Evolutionary conservation across 2,329 filamentous ascomycete genomes (phyloP).

Genomic region (Scedosporium boydii): DNA sequence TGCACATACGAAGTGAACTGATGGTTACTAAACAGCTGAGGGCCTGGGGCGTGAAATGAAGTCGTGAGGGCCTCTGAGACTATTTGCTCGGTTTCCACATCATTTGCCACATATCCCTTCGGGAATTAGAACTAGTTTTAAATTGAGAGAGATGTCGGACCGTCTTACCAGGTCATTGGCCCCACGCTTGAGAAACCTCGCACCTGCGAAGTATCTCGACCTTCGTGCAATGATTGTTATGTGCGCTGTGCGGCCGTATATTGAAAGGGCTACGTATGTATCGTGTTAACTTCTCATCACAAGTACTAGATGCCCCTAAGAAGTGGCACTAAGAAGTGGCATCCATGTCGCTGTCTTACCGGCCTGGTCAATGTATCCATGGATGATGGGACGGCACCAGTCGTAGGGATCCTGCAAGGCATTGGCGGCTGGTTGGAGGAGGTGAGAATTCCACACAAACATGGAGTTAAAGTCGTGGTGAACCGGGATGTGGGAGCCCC

Average conservation of each 20-base stretch:
- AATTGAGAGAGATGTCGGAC: not conserved
- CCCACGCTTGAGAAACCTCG: slow-evolving; percentile 86
- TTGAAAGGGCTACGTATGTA: slow-evolving; percentile 47
- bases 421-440: slow-evolving; percentile 64
- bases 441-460: slow-evolving; percentile 96
- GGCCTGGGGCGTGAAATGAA: slow-evolving; percentile 87
- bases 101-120: slow-evolving; percentile 86
- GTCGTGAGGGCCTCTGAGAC: slow-evolving; percentile 91
- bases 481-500: slow-evolving; percentile 49
- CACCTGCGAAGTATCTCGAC: slow-evolving; percentile 88
- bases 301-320: not conserved
- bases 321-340: not conserved
- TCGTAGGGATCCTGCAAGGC: slow-evolving; percentile 75
- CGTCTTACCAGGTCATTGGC: slow-evolving; percentile 65
- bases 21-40: slow-evolving; percentile 75
- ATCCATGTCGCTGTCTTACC: slow-evolving; percentile 23
- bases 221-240: slow-evolving; percentile 89
- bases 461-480: slow-evolving; percentile 73
- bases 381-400: slow-evolving; percentile 92
- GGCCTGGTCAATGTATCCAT: slow-evolving; percentile 92
- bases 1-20: slow-evolving; percentile 95
- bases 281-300: not conserved
- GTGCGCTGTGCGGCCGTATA: slow-evolving; percentile 83
- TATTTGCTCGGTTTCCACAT: slow-evolving; percentile 98
- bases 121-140: not conserved